These are phyloP conservation scores for Acacia crassicarpa DNA, from an alignment of 306 rosid species.

Conservation along the genomic window DNA sequence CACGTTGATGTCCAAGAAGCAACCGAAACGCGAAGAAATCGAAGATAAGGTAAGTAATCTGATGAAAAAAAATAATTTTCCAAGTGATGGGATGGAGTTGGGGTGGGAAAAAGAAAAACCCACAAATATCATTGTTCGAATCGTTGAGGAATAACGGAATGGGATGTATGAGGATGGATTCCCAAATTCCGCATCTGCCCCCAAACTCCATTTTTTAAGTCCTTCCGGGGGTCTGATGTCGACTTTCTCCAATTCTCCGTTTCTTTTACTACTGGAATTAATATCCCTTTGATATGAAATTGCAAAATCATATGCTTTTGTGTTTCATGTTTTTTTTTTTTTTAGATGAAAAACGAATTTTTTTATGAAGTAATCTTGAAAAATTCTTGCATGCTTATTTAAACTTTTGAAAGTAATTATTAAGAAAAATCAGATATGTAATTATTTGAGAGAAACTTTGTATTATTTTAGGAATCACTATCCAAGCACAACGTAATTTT, in stretches of 20 bases:
- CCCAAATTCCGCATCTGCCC: neutral
- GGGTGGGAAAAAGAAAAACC: neutral
- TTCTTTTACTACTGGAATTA: neutral
- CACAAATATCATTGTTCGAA: neutral
- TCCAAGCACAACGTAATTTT: neutral
- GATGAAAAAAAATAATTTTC: no score
- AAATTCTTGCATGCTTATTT: neutral
- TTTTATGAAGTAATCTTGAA: neutral
- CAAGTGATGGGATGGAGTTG: neutral
- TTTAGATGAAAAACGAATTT: no score
- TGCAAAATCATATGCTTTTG: neutral
- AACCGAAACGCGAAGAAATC: constrained; percentile 64
- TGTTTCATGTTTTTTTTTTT: neutral
- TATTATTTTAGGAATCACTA: neutral
- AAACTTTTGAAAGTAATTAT: no score
- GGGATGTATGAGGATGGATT: neutral
- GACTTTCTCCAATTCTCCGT: neutral
- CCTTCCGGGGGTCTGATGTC: neutral
- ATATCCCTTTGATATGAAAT: neutral
- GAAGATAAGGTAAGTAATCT: constrained; percentile 64
- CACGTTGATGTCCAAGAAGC: constrained; percentile 73
- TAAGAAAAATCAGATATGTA: no score
- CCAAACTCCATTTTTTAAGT: neutral
- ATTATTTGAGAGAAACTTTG: neutral
- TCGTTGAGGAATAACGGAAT: neutral